Evolutionary conservation across 495 filamentous ascomycete species (phyloP).

Genomic region (Astrothelium subdiscretum): DNA sequence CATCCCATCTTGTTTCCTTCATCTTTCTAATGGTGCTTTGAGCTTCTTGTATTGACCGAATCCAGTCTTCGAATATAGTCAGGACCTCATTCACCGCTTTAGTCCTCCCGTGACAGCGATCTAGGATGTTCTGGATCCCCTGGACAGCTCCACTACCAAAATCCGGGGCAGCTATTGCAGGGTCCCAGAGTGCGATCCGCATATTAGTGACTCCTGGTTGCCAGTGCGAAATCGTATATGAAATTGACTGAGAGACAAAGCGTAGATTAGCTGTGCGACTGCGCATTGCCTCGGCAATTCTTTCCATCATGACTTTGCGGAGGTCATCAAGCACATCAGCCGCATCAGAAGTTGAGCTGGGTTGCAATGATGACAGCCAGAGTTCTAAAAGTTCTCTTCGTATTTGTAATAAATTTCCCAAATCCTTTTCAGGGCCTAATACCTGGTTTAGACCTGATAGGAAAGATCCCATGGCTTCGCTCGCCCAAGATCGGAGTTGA

Average conservation of each 20-base stretch:
- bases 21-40: conserved; percentile 53
- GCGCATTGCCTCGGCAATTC: conserved; percentile 37
- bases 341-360: conserved; percentile 23
- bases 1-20: conserved; percentile 58
- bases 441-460: conserved; percentile 44
- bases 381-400: conserved; percentile 57
- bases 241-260: background rate
- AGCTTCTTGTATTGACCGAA: conserved; percentile 47
- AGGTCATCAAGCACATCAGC: conserved; percentile 55
- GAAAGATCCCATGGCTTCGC: conserved; percentile 53
- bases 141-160: conserved; percentile 41
- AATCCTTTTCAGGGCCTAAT: conserved; percentile 45
- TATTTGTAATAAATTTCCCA: conserved; percentile 55
- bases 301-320: conserved; percentile 53
- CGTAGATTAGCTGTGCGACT: background rate
- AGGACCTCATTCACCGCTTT: conserved; percentile 49
- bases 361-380: conserved; percentile 46
- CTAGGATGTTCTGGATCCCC: conserved; percentile 43
- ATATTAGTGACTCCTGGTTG: background rate
- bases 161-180: conserved; percentile 37
- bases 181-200: conserved; percentile 29
- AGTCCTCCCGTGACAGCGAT: conserved; percentile 52
- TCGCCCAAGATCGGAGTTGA: conserved; percentile 63
- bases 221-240: background rate
- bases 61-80: conserved; percentile 56